phyloP scores from a whole-genome alignment of 495 filamentous ascomycete species.

The Bombardia bombarda region DNA sequence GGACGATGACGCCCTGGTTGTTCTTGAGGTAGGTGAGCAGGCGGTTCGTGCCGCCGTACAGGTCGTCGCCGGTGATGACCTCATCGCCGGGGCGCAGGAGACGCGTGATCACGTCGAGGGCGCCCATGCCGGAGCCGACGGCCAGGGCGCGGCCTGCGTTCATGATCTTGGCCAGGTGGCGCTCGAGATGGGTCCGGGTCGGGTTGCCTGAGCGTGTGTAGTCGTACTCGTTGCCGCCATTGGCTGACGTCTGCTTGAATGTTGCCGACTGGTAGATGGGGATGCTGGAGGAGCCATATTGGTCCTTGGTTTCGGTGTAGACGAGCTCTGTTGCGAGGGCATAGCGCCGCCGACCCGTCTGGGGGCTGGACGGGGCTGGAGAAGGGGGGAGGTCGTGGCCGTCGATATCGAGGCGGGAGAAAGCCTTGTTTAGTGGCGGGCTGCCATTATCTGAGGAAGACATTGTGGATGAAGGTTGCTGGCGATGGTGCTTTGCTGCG shows the following conservation, averaged over 20 bases:
- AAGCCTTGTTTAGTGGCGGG: conserved; percentile 49
- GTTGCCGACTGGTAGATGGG: conserved; percentile 98
- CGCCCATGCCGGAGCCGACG: conserved; percentile 94
- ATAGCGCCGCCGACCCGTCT: conserved; percentile 70
- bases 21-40: conserved; percentile 85
- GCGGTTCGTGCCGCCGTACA: conserved; percentile 94
- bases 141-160: conserved; percentile 82
- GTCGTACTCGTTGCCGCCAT: conserved; percentile 83
- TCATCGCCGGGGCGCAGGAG: conserved; percentile 90
- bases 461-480: conserved; percentile 19
- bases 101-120: conserved; percentile 93
- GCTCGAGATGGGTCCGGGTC: conserved; percentile 90
- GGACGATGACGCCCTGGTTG: conserved; percentile 81
- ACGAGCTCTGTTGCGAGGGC: conserved; percentile 93
- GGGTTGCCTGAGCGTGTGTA: conserved; percentile 97
- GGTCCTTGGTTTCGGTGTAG: conserved; percentile 89
- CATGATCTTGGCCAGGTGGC: conserved; percentile 98
- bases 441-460: conserved; percentile 19
- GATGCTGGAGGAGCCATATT: conserved; percentile 90
- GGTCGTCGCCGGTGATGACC: conserved; percentile 91
- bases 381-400: conserved; percentile 91
- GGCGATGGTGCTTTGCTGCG: neutral
- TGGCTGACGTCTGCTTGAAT: conserved; percentile 84
- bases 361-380: conserved; percentile 86
- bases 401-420: conserved; percentile 70